Evolutionary conservation across 129 eudicot genomes (phyloP), one percentile per base, ranked within the genome.

Genomic region (Artemisia tridentata): DNA sequence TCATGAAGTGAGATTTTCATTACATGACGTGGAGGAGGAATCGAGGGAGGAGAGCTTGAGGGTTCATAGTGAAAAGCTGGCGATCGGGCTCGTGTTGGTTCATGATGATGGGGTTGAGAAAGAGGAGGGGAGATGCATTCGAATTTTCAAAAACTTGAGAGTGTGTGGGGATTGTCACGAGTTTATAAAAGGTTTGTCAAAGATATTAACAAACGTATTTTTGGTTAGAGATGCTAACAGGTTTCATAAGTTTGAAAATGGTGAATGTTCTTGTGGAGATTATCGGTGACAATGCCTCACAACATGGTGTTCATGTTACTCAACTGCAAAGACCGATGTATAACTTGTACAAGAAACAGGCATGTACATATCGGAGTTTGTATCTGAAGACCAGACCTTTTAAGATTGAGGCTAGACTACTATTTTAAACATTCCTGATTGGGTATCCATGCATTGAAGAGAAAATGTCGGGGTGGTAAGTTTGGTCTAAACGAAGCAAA

Each of bases 131-230:
- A 68, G 73, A 74, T 74, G 80, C n/a, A 79, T 85, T 60, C 52
- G 81, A 17, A 61, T 88, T 68, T 88, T 78, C n/a, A 88, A 88
- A 69, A 88, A 83, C 72, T 80, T 85, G 70, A 80, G 91, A 80
- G 83, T 88, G 38, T 88, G 95, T 47, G 91, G 88, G 73, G 95
- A 88, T 71, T 85, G 95, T 75, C 95, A 88, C 18, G 95, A 85
- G 79, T 88, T 88, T 74, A 81, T 88, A 20, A 88, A 88, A 72
- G 91, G 86, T 20, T 66, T 85, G 77, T 85, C 95, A 7, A 88
- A 79, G 83, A 72, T 88, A 53, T 73, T 77, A 67, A 53, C 61
- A 47, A 83, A 76, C 55, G 85, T 85, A 59, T 83, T 88, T 71
- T 49, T 88, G 43, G 88, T 88, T 7, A 79, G 95, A 80, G 95